Evolutionary conservation across 2,329 filamentous ascomycete species (phyloP).

Genomic region (Dothideomycetes sp.): DNA sequence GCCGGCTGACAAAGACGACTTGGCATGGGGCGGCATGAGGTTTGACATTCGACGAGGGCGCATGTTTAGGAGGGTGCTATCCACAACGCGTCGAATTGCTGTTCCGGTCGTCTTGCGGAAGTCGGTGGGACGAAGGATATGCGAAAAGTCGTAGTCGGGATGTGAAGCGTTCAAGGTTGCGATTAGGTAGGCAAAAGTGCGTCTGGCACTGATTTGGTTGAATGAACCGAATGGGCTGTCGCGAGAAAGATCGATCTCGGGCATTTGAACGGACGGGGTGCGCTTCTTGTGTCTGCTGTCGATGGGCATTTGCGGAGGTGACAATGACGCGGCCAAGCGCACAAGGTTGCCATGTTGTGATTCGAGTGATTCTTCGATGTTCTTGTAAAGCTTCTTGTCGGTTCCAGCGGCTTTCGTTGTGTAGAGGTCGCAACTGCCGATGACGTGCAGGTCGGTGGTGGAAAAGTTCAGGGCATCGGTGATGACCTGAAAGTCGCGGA

Average conservation of each 20-base stretch:
- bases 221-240: constrained; percentile 88
- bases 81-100: constrained; percentile 75
- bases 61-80: constrained; percentile 79
- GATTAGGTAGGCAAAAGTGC: constrained; percentile 92
- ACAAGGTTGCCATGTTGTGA: constrained; percentile 83
- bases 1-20: constrained; percentile 11
- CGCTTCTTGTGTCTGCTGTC: constrained; percentile 27
- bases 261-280: constrained; percentile 22
- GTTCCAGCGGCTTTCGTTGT: constrained; percentile 91
- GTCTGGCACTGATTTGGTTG: constrained; percentile 76
- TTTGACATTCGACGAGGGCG: constrained; percentile 51
- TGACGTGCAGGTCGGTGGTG: constrained; percentile 82
- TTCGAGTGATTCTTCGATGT: constrained; percentile 84
- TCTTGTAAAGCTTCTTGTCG: constrained; percentile 96
- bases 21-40: constrained; percentile 19
- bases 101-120: constrained; percentile 80
- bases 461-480: constrained; percentile 92
- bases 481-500: constrained; percentile 84
- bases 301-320: constrained; percentile 56
- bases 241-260: constrained; percentile 58
- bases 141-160: constrained; percentile 93
- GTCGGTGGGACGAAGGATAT: constrained; percentile 78
- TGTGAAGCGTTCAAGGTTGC: constrained; percentile 94
- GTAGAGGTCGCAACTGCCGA: constrained; percentile 91
- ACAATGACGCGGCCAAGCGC: constrained; percentile 76